phyloP scores from a whole-genome alignment of 441 rosid species.

The Erysimum cheiri region DNA sequence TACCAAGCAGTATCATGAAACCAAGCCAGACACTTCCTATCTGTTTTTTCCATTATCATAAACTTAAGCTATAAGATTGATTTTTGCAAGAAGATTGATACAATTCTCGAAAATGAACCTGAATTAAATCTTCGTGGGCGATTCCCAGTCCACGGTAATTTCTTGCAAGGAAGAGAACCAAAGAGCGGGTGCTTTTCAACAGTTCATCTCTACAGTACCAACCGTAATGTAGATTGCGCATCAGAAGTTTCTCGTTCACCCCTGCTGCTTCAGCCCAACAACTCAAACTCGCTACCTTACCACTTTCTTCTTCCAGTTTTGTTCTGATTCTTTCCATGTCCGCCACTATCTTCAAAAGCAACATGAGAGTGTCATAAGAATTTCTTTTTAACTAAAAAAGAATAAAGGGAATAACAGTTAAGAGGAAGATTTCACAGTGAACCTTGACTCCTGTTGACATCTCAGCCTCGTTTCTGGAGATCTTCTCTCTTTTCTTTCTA shows the following conservation, averaged over 20 bases:
- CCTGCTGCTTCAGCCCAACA: slow-evolving; percentile 92
- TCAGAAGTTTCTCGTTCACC: slow-evolving; percentile 63
- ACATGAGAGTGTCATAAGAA: slow-evolving; percentile 36
- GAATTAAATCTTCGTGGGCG: slow-evolving; percentile 71
- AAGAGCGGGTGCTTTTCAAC: slow-evolving; percentile 63
- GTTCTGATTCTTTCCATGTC: slow-evolving; percentile 70
- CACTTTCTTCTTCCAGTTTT: slow-evolving; percentile 65
- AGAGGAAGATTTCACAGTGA: slow-evolving; percentile 45
- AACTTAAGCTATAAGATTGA: neutral
- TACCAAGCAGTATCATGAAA: slow-evolving; percentile 16
- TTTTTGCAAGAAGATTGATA: neutral
- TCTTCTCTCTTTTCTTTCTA: slow-evolving; percentile 57
- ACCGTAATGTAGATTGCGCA: slow-evolving; percentile 64
- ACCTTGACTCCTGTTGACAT: slow-evolving; percentile 82
- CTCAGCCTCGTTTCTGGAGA: slow-evolving; percentile 77
- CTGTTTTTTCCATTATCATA: neutral
- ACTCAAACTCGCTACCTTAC: slow-evolving; percentile 60
- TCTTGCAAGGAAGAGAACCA: slow-evolving; percentile 76
- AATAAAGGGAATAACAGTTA: slow-evolving; percentile 8
- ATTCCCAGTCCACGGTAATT: slow-evolving; percentile 76
- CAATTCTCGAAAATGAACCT: slow-evolving; percentile 51
- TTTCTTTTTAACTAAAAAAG: slow-evolving; percentile 20
- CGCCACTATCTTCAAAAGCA: slow-evolving; percentile 56
- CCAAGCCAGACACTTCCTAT: neutral
- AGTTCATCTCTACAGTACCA: slow-evolving; percentile 85